Base-by-base conservation (phyloP, 495 filamentous ascomycete genomes). In the Glutinoglossum americanum region DNA sequence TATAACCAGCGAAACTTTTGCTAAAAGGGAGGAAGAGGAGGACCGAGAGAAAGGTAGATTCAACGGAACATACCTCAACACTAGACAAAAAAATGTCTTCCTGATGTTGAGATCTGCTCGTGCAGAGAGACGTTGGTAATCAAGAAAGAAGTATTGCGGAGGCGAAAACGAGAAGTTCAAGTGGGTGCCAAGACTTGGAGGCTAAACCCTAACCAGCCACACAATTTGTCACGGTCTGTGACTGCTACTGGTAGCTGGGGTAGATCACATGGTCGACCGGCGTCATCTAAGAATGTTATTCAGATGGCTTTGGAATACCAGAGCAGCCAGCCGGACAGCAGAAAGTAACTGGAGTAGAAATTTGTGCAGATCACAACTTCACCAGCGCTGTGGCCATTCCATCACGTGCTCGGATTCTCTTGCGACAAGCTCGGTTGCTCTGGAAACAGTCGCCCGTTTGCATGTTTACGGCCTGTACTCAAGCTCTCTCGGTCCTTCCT, bases 41-140 rank as follows among this genome's bases (percentile, higher is more conserved):
- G 51, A 37, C 1, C 17, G 23, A 30, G 21, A 23, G 51, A 53
- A 17, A 41, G n/a, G 13, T 4, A 53, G 23, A 28, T 3, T 13
- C 15, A 53, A 10, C 11, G 30, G 49, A 30, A 19, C 28, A 27
- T 53, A 53, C 49, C 49, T 53, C 49, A 53, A 53, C 49, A 53
- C 49, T 53, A 28, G 49, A 53, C 49, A 53, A 53, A 53, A 13
- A 28, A 1, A 8, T 53, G 56, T 32, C 56, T 26, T 58, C 56
- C 56, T 58, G 49, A 53, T 53, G 49, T 17, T 53, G 49, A 53
- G 49, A 28, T 17, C 11, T 27, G 28, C 26, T 30, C 49, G 25
- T 53, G 49, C 49, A 53, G 26, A 45, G 9, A 10, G 37, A 13
- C 17, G n/a, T 21, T 23, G 51, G 51, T 39, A 13, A 25, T 19